Evolutionary conservation across 495 filamentous ascomycete genomes (phyloP), one percentile per base, ranked within the genome.

Genomic region (Penicillium lagena): DNA sequence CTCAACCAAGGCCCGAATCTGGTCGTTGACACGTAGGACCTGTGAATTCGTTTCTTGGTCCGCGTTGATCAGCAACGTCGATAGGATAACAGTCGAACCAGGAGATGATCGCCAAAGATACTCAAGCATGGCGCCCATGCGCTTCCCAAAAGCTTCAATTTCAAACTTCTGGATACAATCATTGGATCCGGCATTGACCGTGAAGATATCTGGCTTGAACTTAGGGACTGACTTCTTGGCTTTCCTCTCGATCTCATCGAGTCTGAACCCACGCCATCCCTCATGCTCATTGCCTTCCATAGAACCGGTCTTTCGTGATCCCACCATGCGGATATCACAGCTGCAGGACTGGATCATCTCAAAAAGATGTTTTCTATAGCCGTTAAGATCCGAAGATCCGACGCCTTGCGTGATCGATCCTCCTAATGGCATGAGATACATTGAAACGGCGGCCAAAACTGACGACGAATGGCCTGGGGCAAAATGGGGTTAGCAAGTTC

Each of bases 201-300:
- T 49, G 37, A 65, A 59, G 0, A 67, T 29, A 37, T 67, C 57
- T 12, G 63, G 63, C 38, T 45, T 55, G 28, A 52, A 54, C 8
- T 49, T 38, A 5, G 55, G 53, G 7, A 63, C 53, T 2, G 63
- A 56, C 33, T 43, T 57, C 38, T 45, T 37, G 1, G 62, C 62
- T 35, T 64, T 59, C 35, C 40, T 49, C 15, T 54, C 50, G 12
- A 67, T 63, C 17, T 56, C 52, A 12, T 55, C 51, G 22, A 63
- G 65, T 17, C 46, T 46, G 7, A 61, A 54, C 12, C 62, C 63
- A 6, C 59, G 62, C 42, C 62, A 67, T 9, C 61, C 63, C 32
- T 67, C 63, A 35, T 63, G 58, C 32, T 63, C 50, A 41, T 67
- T 65, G 10, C 52, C 52, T n/a, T n/a, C n/a, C 59, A 67, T 67